Base-by-base conservation (phyloP, 768 basidiomycete genomes). In the Boletus reticuloceps region DNA sequence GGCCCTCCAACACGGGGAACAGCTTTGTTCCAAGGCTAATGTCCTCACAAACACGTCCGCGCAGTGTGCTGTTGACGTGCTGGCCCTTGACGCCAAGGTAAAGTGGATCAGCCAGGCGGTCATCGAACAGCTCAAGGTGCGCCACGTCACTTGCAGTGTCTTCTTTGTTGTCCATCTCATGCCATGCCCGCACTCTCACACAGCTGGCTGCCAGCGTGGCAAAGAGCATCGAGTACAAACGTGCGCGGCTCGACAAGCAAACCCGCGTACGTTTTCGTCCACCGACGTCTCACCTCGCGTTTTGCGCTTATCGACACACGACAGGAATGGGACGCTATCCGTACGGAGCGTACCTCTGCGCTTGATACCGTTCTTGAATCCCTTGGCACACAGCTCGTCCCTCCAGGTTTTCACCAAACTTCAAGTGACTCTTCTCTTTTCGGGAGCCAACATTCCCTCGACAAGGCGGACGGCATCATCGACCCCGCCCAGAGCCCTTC, bases 31-130 rank as follows among this genome's bases (percentile, higher is more conserved):
- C 2, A 78, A 75, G 36, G 88, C 91, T 2, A 83, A 87, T 62
- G 63, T 69, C 1, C 71, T 85, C 20, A 82, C 88, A n/a, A 82
- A 82, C 58, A 73, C 78, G 41, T 89, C 91, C 4, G 82, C 88
- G 0, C 82, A 84, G 58, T 76, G 77, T 38, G 81, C 84, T 0
- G 75, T 90, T 13, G 88, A 91, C 63, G 81, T 91, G 5, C 78
- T 93, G 7, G 86, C 85, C 0, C 76, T 91, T 19, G 89, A 91
- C 64, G 89, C 91, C 31, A 89, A 86, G 70, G 84, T 91, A 9
- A 78, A 80, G 50, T 94, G 89, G 91, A 77, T 89, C 50, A 82
- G 79, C 31, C 82, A 86, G 31, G 88, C 86, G 16, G 83, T 91
- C 22, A 66, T 83, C 16, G 87, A 91, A 59, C 91, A 92, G 64